Percentiles rank a stretch among this genome's conserved stretches.
phyloP scores from a whole-genome alignment of 1,284 basidiomycete genomes.

The Ceratobasidium papillatum region DNA sequence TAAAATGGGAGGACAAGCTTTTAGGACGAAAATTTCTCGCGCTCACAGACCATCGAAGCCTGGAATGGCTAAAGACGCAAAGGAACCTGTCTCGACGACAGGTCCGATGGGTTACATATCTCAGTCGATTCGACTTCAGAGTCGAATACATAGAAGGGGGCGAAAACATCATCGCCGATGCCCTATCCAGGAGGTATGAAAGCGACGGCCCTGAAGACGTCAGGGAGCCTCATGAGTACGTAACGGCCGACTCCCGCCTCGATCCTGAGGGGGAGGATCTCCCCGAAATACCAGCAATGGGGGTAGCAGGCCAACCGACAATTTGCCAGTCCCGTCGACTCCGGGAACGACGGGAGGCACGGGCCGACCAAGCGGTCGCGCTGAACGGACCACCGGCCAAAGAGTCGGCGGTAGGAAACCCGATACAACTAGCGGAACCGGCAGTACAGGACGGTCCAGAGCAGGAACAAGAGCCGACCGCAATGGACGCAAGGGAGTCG shows the following conservation, averaged over 20 bases:
- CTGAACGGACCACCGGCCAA: no score
- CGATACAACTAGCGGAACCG: no score
- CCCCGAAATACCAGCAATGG: neutral
- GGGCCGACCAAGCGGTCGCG: no score
- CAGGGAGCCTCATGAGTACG: slow-evolving; percentile 45
- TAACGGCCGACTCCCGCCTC: neutral
- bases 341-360: no score
- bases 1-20: slow-evolving; percentile 55
- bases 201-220: slow-evolving; percentile 47
- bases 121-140: slow-evolving; percentile 52
- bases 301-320: slow-evolving; percentile 49
- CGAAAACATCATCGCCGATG: slow-evolving; percentile 38
- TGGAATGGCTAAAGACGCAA: slow-evolving; percentile 53
- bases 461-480: no score
- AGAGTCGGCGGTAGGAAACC: no score
- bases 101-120: slow-evolving; percentile 52
- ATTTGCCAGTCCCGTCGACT: no score
- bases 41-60: slow-evolving; percentile 55
- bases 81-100: slow-evolving; percentile 50
- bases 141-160: slow-evolving; percentile 52
- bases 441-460: no score
- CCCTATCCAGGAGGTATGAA: slow-evolving; percentile 49
- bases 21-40: slow-evolving; percentile 51
- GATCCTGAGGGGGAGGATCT: slow-evolving; percentile 15
- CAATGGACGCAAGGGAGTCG: no score